These are phyloP conservation scores for Chaetomium sp. DNA, from an alignment of 2,329 filamentous ascomycete genomes.

Conservation along the genomic window DNA sequence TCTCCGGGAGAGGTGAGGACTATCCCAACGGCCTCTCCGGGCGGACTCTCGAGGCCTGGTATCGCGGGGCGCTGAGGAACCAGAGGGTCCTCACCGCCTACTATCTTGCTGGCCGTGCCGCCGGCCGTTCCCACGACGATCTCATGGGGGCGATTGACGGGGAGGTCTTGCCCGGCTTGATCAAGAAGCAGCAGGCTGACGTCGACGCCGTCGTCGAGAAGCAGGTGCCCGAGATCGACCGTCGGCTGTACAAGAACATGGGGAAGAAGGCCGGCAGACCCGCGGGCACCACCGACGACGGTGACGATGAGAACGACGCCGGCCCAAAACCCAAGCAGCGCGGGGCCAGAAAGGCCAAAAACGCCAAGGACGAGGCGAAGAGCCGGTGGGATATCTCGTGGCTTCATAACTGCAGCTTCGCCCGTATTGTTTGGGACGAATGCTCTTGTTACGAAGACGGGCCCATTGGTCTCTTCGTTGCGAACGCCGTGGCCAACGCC, in stretches of 20 bases:
- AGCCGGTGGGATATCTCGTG: slow-evolving; percentile 27
- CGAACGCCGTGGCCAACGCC: slow-evolving; percentile 38
- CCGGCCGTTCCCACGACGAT: not conserved
- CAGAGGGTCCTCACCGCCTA: slow-evolving; percentile 19
- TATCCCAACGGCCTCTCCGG: slow-evolving; percentile 12
- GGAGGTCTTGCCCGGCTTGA: slow-evolving; percentile 4
- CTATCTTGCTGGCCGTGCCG: slow-evolving; percentile 19
- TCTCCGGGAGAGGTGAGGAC: slow-evolving; percentile 8
- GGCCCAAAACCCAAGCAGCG: not conserved
- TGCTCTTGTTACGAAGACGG: slow-evolving; percentile 43
- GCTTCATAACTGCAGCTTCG: slow-evolving; percentile 45
- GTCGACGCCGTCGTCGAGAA: slow-evolving; percentile 23
- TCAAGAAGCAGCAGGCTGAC: slow-evolving; percentile 19
- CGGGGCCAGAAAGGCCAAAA: not conserved
- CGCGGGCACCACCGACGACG: not conserved
- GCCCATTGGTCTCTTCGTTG: slow-evolving; percentile 40
- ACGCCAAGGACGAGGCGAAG: not conserved
- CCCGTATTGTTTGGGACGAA: slow-evolving; percentile 48
- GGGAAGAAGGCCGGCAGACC: not conserved
- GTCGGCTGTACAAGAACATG: slow-evolving; percentile 14
- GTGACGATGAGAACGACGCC: not conserved
- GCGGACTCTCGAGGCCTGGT: slow-evolving; percentile 27
- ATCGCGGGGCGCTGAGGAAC: slow-evolving; percentile 23
- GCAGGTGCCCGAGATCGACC: slow-evolving; percentile 20
- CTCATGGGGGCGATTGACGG: not conserved